Evolutionary conservation across 169 alveolate genomes (phyloP).

Genomic region (Hammondia hammondi): DNA sequence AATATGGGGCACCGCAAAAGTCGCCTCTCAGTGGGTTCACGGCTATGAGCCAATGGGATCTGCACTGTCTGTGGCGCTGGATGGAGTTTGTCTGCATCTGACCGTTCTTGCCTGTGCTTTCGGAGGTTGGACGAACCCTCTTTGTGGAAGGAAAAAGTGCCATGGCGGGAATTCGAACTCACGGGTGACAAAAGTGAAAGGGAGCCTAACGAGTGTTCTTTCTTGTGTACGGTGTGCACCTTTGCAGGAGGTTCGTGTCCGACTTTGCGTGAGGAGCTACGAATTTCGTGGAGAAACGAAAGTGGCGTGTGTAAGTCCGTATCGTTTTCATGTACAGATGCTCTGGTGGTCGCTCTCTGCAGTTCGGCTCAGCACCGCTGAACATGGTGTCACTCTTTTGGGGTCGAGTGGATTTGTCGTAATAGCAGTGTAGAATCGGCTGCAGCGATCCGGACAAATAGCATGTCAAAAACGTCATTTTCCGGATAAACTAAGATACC

Average conservation of each 20-base stretch:
- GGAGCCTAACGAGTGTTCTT: background rate
- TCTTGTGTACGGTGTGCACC: background rate
- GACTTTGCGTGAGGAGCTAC: conserved; percentile 23
- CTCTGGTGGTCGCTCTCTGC: background rate
- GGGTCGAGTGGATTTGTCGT: too few relatives aligned
- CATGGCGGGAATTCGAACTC: background rate
- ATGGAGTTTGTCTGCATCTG: background rate
- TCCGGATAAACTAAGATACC: too few relatives aligned
- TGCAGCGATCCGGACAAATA: too few relatives aligned
- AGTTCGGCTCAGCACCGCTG: background rate
- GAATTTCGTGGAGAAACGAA: background rate
- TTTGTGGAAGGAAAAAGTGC: background rate
- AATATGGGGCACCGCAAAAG: too few relatives aligned
- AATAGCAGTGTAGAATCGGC: too few relatives aligned
- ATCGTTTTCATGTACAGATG: background rate
- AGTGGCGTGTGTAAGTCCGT: conserved; percentile 14
- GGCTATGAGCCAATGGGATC: too few relatives aligned
- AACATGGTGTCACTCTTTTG: background rate
- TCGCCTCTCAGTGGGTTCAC: too few relatives aligned
- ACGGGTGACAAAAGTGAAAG: background rate
- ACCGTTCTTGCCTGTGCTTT: background rate
- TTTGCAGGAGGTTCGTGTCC: background rate
- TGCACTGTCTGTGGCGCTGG: background rate
- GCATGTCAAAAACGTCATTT: background rate
- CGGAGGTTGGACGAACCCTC: background rate